Base-by-base conservation (phyloP, 768 basidiomycete species). In the Ramaria sp. region DNA sequence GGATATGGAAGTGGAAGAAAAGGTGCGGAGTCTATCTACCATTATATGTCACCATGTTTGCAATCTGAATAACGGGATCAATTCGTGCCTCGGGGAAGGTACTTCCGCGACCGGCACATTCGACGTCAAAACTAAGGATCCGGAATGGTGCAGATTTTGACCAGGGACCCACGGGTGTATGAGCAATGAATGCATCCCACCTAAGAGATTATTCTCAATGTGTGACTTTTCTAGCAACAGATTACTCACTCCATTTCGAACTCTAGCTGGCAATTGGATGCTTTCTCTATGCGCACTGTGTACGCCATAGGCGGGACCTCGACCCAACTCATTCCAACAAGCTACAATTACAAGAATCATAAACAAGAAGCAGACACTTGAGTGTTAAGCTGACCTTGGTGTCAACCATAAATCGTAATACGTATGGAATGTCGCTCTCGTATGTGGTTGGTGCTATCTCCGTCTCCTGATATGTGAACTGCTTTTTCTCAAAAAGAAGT, bases 21-120 rank as follows among this genome's bases (percentile, higher is more conserved):
- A n/a, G 16, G 62, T 74, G 74, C 42, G 74, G n/a, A 37, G 49
- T 56, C 28, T 24, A 57, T 63, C 20, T 43, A 70, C 72, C 73
- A 57, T 74, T 73, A 2, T 72, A 64, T 1, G 74, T 74, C 20
- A 74, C 73, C 73, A 75, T 75, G 56, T 69, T 71, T 8, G 73
- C 74, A 44, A 75, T 75, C 60, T 75, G 74, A 56, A 75, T 74
- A 58, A 75, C 73, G 1, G 73, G 72, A 61, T 75, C 74, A 53
- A 71, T 65, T 3, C 72, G 62, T n/a, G 74, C 62, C 57, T 75
- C 74, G 5, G 73, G 74, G 60, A 75, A 74, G 62, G 74, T 73
- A 27, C 73, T 73, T 53, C 74, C 74, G 12, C 74, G 52, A 9
- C 73, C 74, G 0, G 73, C 73, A 61, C 74, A 75, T 60, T 75